phyloP scores from a whole-genome alignment of 345 rosid genomes.

The Raphanus sativus region DNA sequence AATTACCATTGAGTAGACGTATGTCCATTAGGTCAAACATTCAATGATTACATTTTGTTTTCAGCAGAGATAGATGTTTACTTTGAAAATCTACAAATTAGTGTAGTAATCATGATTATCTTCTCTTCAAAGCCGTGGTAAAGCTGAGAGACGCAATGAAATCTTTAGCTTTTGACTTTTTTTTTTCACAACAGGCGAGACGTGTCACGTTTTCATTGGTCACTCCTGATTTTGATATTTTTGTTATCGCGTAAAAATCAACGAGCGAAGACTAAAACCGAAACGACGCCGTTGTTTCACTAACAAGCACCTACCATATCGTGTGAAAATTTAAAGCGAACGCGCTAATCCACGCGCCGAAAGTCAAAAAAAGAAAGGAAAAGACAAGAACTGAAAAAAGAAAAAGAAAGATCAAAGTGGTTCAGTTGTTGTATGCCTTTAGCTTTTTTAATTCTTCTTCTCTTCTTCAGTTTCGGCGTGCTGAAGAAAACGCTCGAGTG shows the following conservation, averaged over 20 bases:
- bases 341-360: conserved; percentile 38
- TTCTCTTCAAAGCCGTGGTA: conserved; percentile 34
- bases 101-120: conserved; percentile 32
- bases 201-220: conserved; percentile 9
- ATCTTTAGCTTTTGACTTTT: conserved; percentile 23
- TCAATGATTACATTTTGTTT: conserved; percentile 33
- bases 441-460: not conserved
- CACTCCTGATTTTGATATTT: not conserved
- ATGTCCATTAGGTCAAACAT: conserved; percentile 25
- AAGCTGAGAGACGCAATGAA: conserved; percentile 23
- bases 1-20: conserved; percentile 17
- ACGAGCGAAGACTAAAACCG: not conserved
- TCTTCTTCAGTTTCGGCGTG: conserved; percentile 33
- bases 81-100: conserved; percentile 14
- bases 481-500: conserved; percentile 25
- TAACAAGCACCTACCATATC: conserved; percentile 26
- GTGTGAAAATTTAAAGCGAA: conserved; percentile 1
- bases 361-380: not conserved
- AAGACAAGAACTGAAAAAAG: conserved; percentile 16
- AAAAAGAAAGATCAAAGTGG: conserved; percentile 31
- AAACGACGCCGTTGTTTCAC: conserved; percentile 6
- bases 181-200: not conserved
- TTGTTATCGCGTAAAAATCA: conserved; percentile 26
- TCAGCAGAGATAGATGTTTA: not conserved
- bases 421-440: conserved; percentile 36